These are phyloP conservation scores for Logfia minima DNA, from an alignment of 129 eudicot genomes.

Conservation along the genomic window DNA sequence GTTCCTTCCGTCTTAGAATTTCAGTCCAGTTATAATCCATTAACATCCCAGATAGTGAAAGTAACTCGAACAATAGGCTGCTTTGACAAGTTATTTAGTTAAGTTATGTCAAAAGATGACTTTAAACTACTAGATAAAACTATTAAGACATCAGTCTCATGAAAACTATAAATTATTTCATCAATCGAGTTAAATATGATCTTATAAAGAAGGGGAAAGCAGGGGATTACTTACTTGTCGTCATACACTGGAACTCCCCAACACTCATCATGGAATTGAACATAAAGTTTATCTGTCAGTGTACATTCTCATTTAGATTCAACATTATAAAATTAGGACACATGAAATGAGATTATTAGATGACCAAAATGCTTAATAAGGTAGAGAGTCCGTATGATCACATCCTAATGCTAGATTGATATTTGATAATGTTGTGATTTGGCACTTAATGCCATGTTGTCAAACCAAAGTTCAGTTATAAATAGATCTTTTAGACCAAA, in stretches of 20 bases:
- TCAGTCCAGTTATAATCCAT: conserved; percentile 94
- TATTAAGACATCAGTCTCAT: not conserved
- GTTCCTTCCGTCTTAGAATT: conserved; percentile 57
- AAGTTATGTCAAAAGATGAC: not conserved
- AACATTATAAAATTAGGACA: not conserved
- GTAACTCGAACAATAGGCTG: conserved; percentile 83
- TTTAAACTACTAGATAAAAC: not conserved
- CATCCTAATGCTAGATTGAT: not conserved
- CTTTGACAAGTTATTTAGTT: conserved; percentile 1
- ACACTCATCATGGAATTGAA: conserved; percentile 84
- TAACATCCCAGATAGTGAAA: conserved; percentile 77
- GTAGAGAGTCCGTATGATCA: not conserved
- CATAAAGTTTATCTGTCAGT: conserved; percentile 62
- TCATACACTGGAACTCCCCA: conserved; percentile 95
- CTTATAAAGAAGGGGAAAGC: not conserved
- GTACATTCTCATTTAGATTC: not conserved
- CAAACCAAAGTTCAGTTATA: not conserved
- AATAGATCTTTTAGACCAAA: too few relatives aligned
- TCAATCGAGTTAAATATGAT: not conserved
- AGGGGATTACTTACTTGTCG: conserved; percentile 58
- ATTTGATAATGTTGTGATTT: not conserved
- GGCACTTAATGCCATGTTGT: not conserved
- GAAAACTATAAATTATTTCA: not conserved
- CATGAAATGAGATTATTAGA: not conserved
- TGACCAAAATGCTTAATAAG: not conserved